phyloP scores from a whole-genome alignment of 2,329 filamentous ascomycete species.

The Fusarium transvaalense region DNA sequence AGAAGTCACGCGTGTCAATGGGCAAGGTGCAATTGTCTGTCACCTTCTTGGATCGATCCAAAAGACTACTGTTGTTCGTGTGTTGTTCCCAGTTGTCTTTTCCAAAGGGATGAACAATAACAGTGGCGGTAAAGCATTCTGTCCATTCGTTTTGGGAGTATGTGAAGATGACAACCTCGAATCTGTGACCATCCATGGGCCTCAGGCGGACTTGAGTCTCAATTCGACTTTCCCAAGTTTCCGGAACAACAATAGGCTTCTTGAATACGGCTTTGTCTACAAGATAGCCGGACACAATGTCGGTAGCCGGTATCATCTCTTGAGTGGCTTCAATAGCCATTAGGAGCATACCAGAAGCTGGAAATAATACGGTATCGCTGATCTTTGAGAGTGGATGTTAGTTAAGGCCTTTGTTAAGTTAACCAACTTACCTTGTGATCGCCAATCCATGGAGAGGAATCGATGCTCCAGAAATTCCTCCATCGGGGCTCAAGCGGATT shows the following conservation, averaged over 20 bases:
- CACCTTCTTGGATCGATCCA: rapidly evolving
- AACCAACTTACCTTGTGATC: slow-evolving; percentile 50
- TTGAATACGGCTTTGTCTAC: slow-evolving; percentile 3
- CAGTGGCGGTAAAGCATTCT: background rate
- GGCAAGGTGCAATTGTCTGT: background rate
- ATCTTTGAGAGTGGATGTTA: background rate
- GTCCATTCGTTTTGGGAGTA: background rate
- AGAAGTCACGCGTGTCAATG: background rate
- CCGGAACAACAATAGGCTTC: background rate
- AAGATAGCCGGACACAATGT: background rate
- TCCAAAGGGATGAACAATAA: background rate
- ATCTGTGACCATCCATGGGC: background rate
- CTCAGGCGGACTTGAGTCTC: slow-evolving; percentile 1
- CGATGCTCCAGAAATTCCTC: slow-evolving; percentile 43
- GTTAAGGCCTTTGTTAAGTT: no score
- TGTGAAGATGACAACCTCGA: background rate
- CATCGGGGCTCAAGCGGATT: slow-evolving; percentile 47
- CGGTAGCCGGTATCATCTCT: background rate
- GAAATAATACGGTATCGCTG: slow-evolving; percentile 11
- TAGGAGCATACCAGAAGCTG: slow-evolving; percentile 54
- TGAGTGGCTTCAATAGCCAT: slow-evolving; percentile 60
- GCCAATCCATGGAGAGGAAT: slow-evolving; percentile 53
- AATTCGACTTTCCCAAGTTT: slow-evolving; percentile 8
- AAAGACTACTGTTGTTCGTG: background rate
- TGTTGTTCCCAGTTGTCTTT: background rate